These are phyloP conservation scores for Physcomitrium patens DNA, from an alignment of 225 moss, liverwort and hornwort species.

Conservation along the genomic window DNA sequence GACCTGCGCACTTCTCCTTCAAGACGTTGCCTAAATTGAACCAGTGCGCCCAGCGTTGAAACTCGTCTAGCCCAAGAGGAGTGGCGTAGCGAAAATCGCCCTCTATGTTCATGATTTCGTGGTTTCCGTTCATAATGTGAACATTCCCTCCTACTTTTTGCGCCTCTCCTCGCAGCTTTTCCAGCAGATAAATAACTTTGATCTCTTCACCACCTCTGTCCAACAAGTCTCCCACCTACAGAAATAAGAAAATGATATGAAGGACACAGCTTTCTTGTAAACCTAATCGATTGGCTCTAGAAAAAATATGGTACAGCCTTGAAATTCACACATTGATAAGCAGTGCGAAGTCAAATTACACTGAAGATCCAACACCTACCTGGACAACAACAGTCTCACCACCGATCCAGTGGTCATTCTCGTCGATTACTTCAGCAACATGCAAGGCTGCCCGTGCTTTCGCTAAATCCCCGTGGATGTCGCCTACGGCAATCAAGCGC, in stretches of 20 bases:
- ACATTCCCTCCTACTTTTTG: constrained; percentile 74
- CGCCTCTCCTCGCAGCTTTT: constrained; percentile 82
- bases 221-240: constrained; percentile 82
- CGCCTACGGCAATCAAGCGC: constrained; percentile 83
- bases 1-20: constrained; percentile 48
- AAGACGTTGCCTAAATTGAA: constrained; percentile 49
- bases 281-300: no score
- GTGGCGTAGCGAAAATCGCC: constrained; percentile 79
- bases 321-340: not conserved
- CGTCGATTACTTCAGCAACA: constrained; percentile 79
- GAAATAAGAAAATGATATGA: not conserved
- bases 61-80: constrained; percentile 61
- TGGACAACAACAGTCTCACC: constrained; percentile 89
- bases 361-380: constrained; percentile 30
- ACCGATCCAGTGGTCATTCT: constrained; percentile 72
- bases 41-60: constrained; percentile 83
- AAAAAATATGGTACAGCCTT: no score
- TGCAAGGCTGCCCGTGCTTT: constrained; percentile 79
- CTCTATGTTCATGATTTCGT: constrained; percentile 97
- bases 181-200: constrained; percentile 77
- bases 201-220: constrained; percentile 91
- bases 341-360: not conserved
- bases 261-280: not conserved
- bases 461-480: constrained; percentile 80
- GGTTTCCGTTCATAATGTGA: constrained; percentile 92